Base-by-base conservation (phyloP, 768 basidiomycete genomes). In the Galerina sulciceps region DNA sequence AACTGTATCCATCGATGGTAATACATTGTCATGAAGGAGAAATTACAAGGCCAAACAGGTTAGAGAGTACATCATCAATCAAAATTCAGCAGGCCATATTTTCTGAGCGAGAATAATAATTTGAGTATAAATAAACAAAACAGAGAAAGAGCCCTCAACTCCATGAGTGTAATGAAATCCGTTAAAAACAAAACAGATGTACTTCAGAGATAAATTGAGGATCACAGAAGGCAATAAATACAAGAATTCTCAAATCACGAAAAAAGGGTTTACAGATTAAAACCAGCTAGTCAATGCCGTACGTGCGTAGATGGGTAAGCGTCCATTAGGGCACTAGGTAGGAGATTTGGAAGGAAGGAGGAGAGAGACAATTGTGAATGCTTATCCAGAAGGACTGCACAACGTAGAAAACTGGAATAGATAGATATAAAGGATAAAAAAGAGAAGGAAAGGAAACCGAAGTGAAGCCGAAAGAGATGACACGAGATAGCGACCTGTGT, bases 321-420 rank as follows among this genome's bases (percentile, higher is more conserved):
- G 49, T 51, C 49, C 49, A 51, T 49, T 18, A 4, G 26, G 26
- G 26, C 26, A 5, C 26, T 5, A 31, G 26, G 40, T 42, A 4
- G 14, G 13, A 18, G 18, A 11, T 42, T 42, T 4, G 40, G 40
- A 42, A 2, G 40, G 18, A 15, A 18, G 40, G 14, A 42, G 5
- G 40, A 42, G 18, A 42, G 18, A 42, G 6, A 42, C 14, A 42
- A 42, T 42, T 42, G 40, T 42, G 40, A 42, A 42, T 44, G 52
- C 52, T 44, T 43, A 53, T 42, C 40, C 52, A 26, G 41, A 44
- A 53, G 42, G 11, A 44, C 52, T 42, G 13, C 52, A 53, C 52
- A 13, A 53, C 14, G 26, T 43, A 53, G 31, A 18, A 44, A 44
- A 53, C 23, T 17, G 23, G 41, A 40, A 53, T 31, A 44, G 34